Evolutionary conservation across 768 basidiomycete genomes (phyloP), one percentile per base, ranked within the genome.

Genomic region (Dendrothele bispora): DNA sequence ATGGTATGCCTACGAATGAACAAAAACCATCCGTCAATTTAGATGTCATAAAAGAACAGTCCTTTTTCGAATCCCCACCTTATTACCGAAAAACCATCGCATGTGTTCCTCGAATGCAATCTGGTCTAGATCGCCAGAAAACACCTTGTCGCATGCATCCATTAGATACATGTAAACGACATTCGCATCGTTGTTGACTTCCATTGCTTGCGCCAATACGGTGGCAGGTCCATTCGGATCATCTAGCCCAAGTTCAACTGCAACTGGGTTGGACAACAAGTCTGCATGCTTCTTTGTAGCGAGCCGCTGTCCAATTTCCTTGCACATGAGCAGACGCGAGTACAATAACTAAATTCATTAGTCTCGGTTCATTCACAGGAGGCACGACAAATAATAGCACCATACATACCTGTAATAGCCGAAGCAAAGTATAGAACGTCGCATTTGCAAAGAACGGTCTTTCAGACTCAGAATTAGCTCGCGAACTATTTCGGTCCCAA

Each of bases 91-190:
- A 70, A 95, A 89, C 81, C 91, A 91, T 54, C 97, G 74, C 83
- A 98, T 83, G 60, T 92, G 91, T 63, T 98, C 97, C 65, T 98
- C 95, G 58, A 94, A 98, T 18, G 84, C 82, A n/a, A 78, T 70
- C 61, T 87, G 89, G 64, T 98, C 97, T 50, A 98, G 75, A 61
- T 98, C 95, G 52, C 81, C 86, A 58, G 93, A 93, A 61, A 98
- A 98, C 34, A 95, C 66, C 74, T 90, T 91, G 67, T 98, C 95
- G 63, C 91, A 92, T 8, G 91, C 87, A 49, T 86, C 89, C 27
- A 98, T 72, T 43, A 95, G 78, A 59, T 95, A 93, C 70, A 83
- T 74, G 69, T 98, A 98, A 51, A 91, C 86, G 60, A 88, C 77
- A 55, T 86, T 85, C 34, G 74, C 68, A 22, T 74, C 72, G 32